phyloP scores from a whole-genome alignment of 768 basidiomycete genomes.

The Pulveroboletus sp. region DNA sequence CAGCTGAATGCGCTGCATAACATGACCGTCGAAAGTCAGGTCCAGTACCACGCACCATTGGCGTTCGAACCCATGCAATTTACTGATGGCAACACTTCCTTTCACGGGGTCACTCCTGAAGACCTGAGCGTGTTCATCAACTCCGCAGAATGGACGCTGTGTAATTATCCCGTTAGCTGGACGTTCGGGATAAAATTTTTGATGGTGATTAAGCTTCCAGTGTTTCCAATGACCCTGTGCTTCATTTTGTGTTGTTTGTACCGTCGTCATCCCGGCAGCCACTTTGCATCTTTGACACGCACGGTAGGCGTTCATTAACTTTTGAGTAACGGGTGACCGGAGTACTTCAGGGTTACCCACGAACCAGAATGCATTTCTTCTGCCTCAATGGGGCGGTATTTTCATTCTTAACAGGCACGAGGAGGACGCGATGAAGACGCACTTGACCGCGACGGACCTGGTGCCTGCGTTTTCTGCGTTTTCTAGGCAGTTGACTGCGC shows the following conservation, averaged over 20 bases:
- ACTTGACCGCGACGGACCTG: conserved; percentile 39
- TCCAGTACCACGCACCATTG: conserved; percentile 87
- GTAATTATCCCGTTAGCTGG: conserved; percentile 39
- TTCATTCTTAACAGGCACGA: conserved; percentile 62
- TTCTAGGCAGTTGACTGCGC: conserved; percentile 61
- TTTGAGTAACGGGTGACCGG: conserved; percentile 6
- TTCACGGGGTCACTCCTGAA: conserved; percentile 66
- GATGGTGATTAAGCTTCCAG: conserved; percentile 63
- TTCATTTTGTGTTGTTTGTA: conserved; percentile 88
- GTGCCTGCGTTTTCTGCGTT: conserved; percentile 58
- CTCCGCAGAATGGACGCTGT: conserved; percentile 92
- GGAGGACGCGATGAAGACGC: conserved; percentile 21
- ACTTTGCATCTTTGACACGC: conserved; percentile 54
- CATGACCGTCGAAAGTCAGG: conserved; percentile 91
- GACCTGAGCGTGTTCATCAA: conserved; percentile 93
- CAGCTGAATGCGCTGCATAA: conserved; percentile 71
- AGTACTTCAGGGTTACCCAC: conserved; percentile 40
- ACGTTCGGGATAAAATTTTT: not conserved
- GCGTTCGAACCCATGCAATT: conserved; percentile 62
- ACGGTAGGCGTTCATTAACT: conserved; percentile 36
- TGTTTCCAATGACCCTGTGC: conserved; percentile 86
- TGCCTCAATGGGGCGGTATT: conserved; percentile 94
- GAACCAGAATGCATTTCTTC: conserved; percentile 66
- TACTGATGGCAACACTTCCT: conserved; percentile 28
- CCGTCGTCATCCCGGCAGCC: conserved; percentile 70